phyloP scores from a whole-genome alignment of 1,284 basidiomycete genomes.

The Trichosporon sp. region DNA sequence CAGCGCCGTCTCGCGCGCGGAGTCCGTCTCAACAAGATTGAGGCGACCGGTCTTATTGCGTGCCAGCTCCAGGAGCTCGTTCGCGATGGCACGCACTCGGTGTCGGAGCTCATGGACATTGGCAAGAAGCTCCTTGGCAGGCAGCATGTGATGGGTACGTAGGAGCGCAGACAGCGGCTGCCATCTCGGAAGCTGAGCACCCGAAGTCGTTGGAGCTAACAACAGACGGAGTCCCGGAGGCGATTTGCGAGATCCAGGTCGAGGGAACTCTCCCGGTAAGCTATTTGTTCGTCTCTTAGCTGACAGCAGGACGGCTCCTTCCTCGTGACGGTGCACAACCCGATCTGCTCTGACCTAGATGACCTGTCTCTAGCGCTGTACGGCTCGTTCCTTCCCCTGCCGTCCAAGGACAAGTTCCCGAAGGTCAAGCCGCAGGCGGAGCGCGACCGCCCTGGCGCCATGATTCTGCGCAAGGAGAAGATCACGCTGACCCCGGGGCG shows the following conservation, averaged over 20 bases:
- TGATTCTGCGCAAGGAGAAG: slow-evolving; percentile 68
- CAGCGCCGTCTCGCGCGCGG: slow-evolving; percentile 94
- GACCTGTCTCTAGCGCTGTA: slow-evolving; percentile 81
- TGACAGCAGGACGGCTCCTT: slow-evolving; percentile 64
- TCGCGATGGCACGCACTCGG: slow-evolving; percentile 86
- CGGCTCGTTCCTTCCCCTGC: slow-evolving; percentile 87
- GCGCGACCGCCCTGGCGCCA: slow-evolving; percentile 70
- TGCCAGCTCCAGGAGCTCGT: slow-evolving; percentile 90
- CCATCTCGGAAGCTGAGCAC: too few species aligned
- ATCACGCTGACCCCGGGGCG: slow-evolving; percentile 77
- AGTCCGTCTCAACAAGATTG: slow-evolving; percentile 78
- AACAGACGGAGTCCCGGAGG: slow-evolving; percentile 49
- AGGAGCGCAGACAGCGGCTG: not conserved
- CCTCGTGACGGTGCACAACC: slow-evolving; percentile 91
- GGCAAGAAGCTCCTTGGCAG: slow-evolving; percentile 87
- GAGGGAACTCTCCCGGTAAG: slow-evolving; percentile 86
- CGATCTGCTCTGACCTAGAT: slow-evolving; percentile 80
- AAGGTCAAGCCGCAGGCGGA: slow-evolving; percentile 61
- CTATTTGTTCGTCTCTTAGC: slow-evolving; percentile 24
- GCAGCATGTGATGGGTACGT: slow-evolving; percentile 73
- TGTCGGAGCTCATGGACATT: slow-evolving; percentile 87
- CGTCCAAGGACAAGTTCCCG: slow-evolving; percentile 68
- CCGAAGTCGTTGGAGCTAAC: not conserved
- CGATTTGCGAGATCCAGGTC: slow-evolving; percentile 80
- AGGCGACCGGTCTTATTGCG: slow-evolving; percentile 87